Base-by-base conservation (phyloP, 495 filamentous ascomycete genomes). In the Hyaloscypha bicolor region DNA sequence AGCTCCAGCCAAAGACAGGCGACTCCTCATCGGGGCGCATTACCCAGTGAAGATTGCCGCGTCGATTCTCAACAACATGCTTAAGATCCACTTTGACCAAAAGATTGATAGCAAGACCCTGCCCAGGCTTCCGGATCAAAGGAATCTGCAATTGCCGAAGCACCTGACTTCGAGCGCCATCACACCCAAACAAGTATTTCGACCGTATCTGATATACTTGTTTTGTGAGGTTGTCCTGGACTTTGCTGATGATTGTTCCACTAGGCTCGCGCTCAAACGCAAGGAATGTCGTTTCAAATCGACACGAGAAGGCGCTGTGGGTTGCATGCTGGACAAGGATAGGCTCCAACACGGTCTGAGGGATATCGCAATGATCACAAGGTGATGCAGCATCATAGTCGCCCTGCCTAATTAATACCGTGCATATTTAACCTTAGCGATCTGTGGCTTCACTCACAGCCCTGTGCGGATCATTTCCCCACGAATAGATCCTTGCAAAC, bases 101-200 rank as follows among this genome's bases (percentile, higher is more conserved):
- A 2, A 87, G 74, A 56, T 87, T 87, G 63, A 85, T 78, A 0
- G 85, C 85, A 25, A 85, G 67, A 1, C 85, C 85, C 62, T 85
- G 83, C 2, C 82, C 81, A 0, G 84, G 84, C 63, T 82, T 77
- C 62, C 81, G 79, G 48, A 79, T 75, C 52, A 87, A 73, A 1
- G 83, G 82, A 25, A 86, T 78, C 11, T 76, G 69, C 0, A 85
- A 71, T 70, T 83, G 79, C 21, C 78, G 74, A 8, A 86, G 71
- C 4, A 87, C 74, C 42, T 77, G 72, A 69, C 81, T 83, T 9
- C 82, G 72, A 0, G 77, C 81, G 6, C 85, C 85, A 71, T 87
- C 85, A 35, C 79, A 80, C 11, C 85, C 85, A 63, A 87, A 85
- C 1, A 87, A 71, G 63, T 84, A 89, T 61, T 77, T 82, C 0